These are phyloP conservation scores for Pseudonectria buxi DNA, from an alignment of 2,329 filamentous ascomycete genomes.

Conservation along the genomic window DNA sequence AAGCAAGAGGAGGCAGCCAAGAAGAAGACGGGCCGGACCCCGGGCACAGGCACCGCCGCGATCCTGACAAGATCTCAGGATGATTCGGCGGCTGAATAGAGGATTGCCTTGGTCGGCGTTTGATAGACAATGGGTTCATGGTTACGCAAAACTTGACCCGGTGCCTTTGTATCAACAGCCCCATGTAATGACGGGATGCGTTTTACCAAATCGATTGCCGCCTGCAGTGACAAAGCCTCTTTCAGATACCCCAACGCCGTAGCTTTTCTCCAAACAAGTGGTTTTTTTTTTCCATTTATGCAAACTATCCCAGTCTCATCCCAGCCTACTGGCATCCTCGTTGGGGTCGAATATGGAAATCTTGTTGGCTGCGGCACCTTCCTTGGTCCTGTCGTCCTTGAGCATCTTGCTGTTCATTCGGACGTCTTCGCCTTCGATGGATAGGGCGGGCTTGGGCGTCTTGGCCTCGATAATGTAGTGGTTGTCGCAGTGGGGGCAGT, in stretches of 20 bases:
- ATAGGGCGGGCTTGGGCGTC: conserved; percentile 73
- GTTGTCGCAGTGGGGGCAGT: conserved; percentile 98
- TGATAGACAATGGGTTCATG: conserved; percentile 21
- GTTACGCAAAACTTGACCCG: conserved; percentile 19
- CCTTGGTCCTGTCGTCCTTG: conserved; percentile 74
- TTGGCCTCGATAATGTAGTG: conserved; percentile 91
- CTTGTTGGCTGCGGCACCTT: conserved; percentile 44
- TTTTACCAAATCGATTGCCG: conserved; percentile 11
- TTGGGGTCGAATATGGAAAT: conserved; percentile 70
- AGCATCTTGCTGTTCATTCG: conserved; percentile 85
- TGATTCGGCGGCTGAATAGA: conserved; percentile 33
- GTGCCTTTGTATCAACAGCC: conserved; percentile 32
- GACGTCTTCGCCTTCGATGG: conserved; percentile 87
- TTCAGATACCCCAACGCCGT: conserved; percentile 25
- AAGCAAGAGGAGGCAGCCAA: conserved; percentile 98
- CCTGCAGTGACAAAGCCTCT: conserved; percentile 16
- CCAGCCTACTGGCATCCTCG: conserved; percentile 67
- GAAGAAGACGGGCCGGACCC: conserved; percentile 79
- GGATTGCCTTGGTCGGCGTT: conserved; percentile 10
- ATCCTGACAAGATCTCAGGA: conserved; percentile 61
- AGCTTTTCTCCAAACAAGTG: conserved; percentile 8
- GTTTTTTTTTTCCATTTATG: conserved; percentile 1
- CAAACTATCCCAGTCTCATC: conserved; percentile 39
- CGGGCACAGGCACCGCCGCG: conserved; percentile 63
- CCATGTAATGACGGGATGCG: conserved; percentile 24